These are phyloP conservation scores for Podospora australis DNA, from an alignment of 495 filamentous ascomycete genomes.

Conservation along the genomic window DNA sequence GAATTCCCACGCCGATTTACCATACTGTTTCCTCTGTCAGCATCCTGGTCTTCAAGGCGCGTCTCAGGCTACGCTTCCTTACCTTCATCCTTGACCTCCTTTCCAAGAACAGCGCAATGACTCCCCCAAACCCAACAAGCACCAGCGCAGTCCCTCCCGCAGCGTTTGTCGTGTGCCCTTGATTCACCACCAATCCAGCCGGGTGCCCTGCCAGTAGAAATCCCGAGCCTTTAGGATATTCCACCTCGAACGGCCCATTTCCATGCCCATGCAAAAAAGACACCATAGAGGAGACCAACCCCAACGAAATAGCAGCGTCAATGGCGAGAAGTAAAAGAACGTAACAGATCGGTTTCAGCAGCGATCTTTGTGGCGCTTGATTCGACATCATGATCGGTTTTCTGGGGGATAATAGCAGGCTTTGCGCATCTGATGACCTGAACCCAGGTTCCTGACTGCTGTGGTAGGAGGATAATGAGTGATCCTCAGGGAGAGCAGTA, in stretches of 20 bases:
- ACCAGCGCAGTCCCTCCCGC: conserved; percentile 46
- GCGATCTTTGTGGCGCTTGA: neutral
- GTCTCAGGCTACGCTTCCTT: too few relatives aligned
- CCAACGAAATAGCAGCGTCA: conserved; percentile 39
- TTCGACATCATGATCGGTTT: neutral
- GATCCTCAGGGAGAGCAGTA: too few relatives aligned
- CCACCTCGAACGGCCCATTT: conserved; percentile 30
- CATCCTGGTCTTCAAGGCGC: conserved; percentile 20
- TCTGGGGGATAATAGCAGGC: neutral
- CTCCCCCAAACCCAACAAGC: conserved; percentile 40
- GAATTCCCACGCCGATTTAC: conserved; percentile 26
- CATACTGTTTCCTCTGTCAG: conserved; percentile 13
- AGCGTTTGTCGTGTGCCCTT: conserved; percentile 46
- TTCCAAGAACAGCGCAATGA: conserved; percentile 34
- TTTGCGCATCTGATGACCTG: too few relatives aligned
- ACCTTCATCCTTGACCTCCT: conserved; percentile 24
- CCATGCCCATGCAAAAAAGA: conserved; percentile 38
- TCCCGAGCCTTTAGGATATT: conserved; percentile 19
- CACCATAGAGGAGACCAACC: conserved; percentile 44
- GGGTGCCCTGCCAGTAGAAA: conserved; percentile 38
- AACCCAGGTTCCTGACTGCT: too few relatives aligned
- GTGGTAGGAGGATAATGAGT: too few relatives aligned
- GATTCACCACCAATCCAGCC: conserved; percentile 33
- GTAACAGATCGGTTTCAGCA: conserved; percentile 3
- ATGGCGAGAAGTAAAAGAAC: conserved; percentile 28